Evolutionary conservation across 1,284 basidiomycete species (phyloP).

Genomic region (Ustilago shanxiensis): DNA sequence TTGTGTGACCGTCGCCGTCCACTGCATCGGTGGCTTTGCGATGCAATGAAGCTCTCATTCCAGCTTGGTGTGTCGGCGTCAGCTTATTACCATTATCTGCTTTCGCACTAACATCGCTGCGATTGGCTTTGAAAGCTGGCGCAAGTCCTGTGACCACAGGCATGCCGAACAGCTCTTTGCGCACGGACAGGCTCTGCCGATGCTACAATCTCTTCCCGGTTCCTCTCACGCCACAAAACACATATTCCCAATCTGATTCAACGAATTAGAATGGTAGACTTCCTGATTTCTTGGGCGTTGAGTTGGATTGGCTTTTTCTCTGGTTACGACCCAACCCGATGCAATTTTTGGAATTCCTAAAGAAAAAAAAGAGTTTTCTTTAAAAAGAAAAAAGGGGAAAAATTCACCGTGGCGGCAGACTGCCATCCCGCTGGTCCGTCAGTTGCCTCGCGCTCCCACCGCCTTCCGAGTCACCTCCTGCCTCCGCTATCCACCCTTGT

Average conservation of each 20-base stretch:
- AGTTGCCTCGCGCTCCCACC: background rate
- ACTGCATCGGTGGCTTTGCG: too few species aligned
- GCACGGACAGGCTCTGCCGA: background rate
- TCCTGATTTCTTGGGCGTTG: background rate
- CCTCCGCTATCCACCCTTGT: background rate
- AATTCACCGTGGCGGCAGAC: background rate
- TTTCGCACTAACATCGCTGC: too few species aligned
- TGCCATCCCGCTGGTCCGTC: background rate
- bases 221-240: background rate
- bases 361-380: too few species aligned
- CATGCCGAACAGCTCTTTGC: background rate
- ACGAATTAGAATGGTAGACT: too few species aligned
- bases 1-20: too few species aligned
- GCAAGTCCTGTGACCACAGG: too few species aligned
- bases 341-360: too few species aligned
- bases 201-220: background rate
- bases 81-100: too few species aligned
- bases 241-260: background rate
- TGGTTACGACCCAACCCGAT: background rate
- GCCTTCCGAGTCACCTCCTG: constrained; percentile 1
- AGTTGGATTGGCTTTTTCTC: background rate
- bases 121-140: too few species aligned
- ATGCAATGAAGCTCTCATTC: too few species aligned
- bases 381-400: too few species aligned
- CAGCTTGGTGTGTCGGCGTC: too few species aligned